Evolutionary conservation across 192 early-diverging fungal genomes (phyloP), one percentile per base, ranked within the genome.

Genomic region (Linnemannia schmuckeri): DNA sequence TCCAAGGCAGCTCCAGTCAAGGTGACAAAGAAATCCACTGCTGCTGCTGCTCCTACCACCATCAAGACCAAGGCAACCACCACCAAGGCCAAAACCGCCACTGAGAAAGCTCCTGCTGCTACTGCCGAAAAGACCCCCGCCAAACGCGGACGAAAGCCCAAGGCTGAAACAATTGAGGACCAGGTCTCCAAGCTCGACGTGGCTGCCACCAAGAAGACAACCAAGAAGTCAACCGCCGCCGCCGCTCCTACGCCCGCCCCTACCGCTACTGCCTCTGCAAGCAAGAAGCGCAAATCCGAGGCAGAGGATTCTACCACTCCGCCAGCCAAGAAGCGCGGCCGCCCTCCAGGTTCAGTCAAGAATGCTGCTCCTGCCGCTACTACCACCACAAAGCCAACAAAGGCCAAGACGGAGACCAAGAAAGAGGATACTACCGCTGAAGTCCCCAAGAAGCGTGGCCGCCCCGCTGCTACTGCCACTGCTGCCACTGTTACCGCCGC

Each of bases 291-390:
- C 57, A 75, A 74, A 46, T 9, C 72, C 10, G 78, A 73, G 20
- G 54, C 52, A 9, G 77, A 72, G 10, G 70, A 49, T n/a, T n/a
- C 77, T 18, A 40, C 77, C 24, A 10, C 33, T 2, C n/a, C 70
- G 4, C 38, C 70, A n/a, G 73, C 54, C 22, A 61, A 66, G 41
- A 84, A 84, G 74, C 73, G 82, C 22, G 82, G 82, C 33, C 61
- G 82, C 1, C 82, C 82, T 46, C 66, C 70, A 30, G 83, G 78
- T 4, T 44, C 78, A 2, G 83, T 75, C 15, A 85, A 80, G 78
- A 85, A 80, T 30, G 30, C 49, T 27, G 13, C 24, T 44, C 13
- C 76, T 33, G 46, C 76, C 18, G 76, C 66, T 2, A 27, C 33
- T 18, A 20, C 54, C 54, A 35, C 40, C 1, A 33, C 4, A 40